Evolutionary conservation across 164 flowering plant genomes (phyloP), one percentile per base, ranked within the genome.

Genomic region (Stephania cephalantha): DNA sequence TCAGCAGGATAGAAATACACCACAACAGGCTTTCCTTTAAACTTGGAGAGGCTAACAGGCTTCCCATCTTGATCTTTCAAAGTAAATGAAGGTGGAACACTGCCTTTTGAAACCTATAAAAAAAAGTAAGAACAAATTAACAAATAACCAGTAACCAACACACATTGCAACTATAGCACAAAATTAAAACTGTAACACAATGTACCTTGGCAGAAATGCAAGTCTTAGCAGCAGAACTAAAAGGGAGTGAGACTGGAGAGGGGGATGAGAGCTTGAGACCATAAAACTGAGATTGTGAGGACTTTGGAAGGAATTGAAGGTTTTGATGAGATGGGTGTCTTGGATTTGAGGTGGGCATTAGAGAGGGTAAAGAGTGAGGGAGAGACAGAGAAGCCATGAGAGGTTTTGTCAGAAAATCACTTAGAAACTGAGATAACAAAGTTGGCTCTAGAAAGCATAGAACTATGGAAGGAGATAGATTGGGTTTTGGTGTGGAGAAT

Each of bases 1-100:
- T 93, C 99, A 78, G 98, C 98, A 66, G 98, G 97, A 75, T 93
- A 95, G 87, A 95, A 95, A 77, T 95, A 93, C 70, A 93, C 85
- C 63, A 95, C 92, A 31, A 91, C 96, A 67, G 99, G 98, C 88
- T 88, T 95, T 31, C 98, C 98, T 82, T 92, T 95, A 79, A 87
- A 95, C 42, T 89, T 90, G 66, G 96, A 84, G 71, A 95, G 90
- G 73, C 81, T 88, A 75, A 95, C 94, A 71, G 8, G 79, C 81
- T 58, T 91, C 9, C 97, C 98, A 77, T 93, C 91, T 82, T 95
- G 99, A 82, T 95, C 96, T 77, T 93, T 93, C 90, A 95, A 79
- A 13, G 88, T 88, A 79, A 95, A 95, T 5, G 88, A 15, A 46
- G 96, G 96, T 15, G 99, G 89, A 9, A 67, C 86, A 6, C 73